Evolutionary conservation across 2,329 filamentous ascomycete species (phyloP).

Genomic region (Coniella vitis): DNA sequence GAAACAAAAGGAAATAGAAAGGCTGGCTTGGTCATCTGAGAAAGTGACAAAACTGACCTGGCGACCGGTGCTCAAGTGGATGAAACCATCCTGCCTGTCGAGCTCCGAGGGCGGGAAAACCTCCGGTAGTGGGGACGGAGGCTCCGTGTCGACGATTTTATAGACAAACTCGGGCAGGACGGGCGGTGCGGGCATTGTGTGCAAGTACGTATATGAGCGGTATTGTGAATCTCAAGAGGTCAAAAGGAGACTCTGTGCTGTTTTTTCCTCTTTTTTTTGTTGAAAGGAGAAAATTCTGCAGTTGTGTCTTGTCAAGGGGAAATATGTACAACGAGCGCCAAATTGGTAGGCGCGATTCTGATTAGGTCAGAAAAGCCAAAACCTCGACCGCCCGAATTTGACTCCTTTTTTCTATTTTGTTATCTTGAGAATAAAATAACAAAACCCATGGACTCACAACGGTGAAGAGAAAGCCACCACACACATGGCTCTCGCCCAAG

Average conservation of each 20-base stretch:
- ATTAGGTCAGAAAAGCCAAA: background rate
- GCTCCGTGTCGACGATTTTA: conserved; percentile 51
- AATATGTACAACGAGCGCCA: background rate
- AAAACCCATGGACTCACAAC: too few relatives aligned
- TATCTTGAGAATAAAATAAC: too few relatives aligned
- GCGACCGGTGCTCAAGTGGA: conserved; percentile 51
- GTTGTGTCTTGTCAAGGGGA: background rate
- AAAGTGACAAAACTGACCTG: conserved; percentile 37
- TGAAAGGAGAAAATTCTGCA: background rate
- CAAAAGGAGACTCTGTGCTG: too few relatives aligned
- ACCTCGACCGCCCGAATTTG: too few relatives aligned
- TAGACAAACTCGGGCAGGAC: conserved; percentile 43
- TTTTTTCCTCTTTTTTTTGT: too few relatives aligned
- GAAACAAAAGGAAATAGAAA: background rate
- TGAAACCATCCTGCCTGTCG: conserved; percentile 53
- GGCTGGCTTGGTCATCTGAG: background rate
- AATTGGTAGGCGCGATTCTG: background rate
- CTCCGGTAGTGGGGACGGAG: conserved; percentile 45
- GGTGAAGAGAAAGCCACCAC: too few relatives aligned
- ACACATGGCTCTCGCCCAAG: too few relatives aligned
- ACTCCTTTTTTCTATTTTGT: too few relatives aligned
- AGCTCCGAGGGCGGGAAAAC: conserved; percentile 52
- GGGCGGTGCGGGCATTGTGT: conserved; percentile 20
- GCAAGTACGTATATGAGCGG: background rate
- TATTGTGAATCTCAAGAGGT: background rate